A percentile compares a stretch with the other conserved stretches of the same genome.
These are phyloP conservation scores for Fusarium sp. DNA, from an alignment of 2,329 filamentous ascomycete species.

Conservation along the genomic window DNA sequence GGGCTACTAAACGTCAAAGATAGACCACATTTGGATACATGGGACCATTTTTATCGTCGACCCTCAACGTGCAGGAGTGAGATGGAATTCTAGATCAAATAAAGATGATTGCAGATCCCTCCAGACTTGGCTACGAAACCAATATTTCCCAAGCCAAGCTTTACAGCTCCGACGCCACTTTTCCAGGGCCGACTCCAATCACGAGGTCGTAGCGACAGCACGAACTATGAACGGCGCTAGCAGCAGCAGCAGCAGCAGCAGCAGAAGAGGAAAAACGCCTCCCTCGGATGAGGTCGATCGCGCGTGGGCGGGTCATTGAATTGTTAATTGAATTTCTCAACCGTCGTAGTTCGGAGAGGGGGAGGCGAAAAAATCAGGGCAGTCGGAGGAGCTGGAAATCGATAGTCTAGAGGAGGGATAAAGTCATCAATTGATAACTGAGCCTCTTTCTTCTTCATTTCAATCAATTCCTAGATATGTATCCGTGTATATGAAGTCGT, in stretches of 20 bases:
- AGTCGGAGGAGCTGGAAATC: conserved; percentile 9
- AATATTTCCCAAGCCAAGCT: conserved; percentile 24
- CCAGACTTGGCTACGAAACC: background rate
- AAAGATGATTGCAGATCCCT: background rate
- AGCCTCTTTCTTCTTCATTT: background rate
- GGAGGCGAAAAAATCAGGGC: conserved; percentile 20
- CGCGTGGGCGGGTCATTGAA: conserved; percentile 10
- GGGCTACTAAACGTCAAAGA: background rate
- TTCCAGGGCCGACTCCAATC: conserved; percentile 33
- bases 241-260: conserved; percentile 7
- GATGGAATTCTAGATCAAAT: conserved; percentile 18
- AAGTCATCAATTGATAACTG: conserved; percentile 14
- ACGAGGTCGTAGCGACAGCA: conserved; percentile 11
- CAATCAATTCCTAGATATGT: no score
- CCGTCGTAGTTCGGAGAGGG: background rate
- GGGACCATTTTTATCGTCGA: background rate
- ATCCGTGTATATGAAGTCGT: background rate
- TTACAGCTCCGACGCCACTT: conserved; percentile 34
- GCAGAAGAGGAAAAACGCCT: background rate
- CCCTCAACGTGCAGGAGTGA: conserved; percentile 1
- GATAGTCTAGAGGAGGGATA: conserved; percentile 23
- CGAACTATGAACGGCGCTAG: conserved; percentile 34
- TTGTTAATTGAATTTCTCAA: conserved; percentile 31
- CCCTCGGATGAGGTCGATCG: conserved; percentile 29
- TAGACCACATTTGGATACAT: background rate